Base-by-base conservation (phyloP, 345 rosid genomes). In the Eucalyptus lansdowneana region DNA sequence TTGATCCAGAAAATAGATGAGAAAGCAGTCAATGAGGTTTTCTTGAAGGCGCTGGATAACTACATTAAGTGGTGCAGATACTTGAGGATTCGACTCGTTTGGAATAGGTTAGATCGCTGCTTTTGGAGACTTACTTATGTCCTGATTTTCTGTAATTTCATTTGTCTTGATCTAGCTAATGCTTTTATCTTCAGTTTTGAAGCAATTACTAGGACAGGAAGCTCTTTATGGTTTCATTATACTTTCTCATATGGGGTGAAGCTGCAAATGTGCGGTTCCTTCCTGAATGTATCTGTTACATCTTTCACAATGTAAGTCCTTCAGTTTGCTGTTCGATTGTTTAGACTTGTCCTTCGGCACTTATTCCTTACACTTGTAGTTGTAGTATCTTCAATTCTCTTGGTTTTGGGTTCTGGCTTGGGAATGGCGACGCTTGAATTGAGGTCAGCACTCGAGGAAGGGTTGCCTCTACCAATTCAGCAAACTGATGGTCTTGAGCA, bases 201-300 rank as follows among this genome's bases (percentile, higher is more conserved):
- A 92, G 99, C 99, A 86, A 96, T 98, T 91, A 94, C 93, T 86
- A 95, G 94, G 99, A 98, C 91, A 94, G 98, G 91, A 98, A 98
- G 93, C 95, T 98, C 90, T 97, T 96, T 90, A 94, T 98, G 91
- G 95, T 98, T 90, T 97, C 99, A 51, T 92, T 98, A 72, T 98
- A 98, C 93, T 97, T 96, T 91, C 96, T 96, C 54, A 93, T 98
- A 92, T 98, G 99, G 99, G 99, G 99, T 47, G 99, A 98, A 94
- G 99, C 98, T 92, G 99, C 99, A 90, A 98, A 98, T 93, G 95
- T 96, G 91, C 98, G 99, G 88, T 98, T 97, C 93, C 99, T 98
- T 92, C 99, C 99, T 5, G 99, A 98, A 91, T 96, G 99, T 92
- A 91, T 98, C 90, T 98, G 99, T 95, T 98, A 98, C 90, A 94